Base-by-base conservation (phyloP, 73 alveolate species). In the Paramecium primaurelia region DNA sequence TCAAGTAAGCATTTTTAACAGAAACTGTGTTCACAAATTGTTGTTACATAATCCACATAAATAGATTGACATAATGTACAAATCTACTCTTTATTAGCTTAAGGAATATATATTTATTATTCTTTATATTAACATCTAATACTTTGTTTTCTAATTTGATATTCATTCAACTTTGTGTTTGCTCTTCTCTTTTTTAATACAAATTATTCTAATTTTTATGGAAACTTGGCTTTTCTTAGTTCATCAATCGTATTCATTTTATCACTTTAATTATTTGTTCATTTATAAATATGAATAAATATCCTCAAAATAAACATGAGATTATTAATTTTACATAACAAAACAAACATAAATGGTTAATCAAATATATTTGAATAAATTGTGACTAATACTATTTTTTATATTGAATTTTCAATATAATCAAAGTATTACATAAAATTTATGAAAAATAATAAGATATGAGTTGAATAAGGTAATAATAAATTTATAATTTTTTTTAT, bases 151-250 rank as follows among this genome's bases (percentile, higher is more conserved):
- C 84, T 64, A 64, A 28, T 64, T 32, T 64, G 22, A 14, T 64
- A 64, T 32, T 64, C 84, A 8, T 28, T 14, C 10, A 64, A 12
- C 6, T 11, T 64, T 2, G 84, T 64, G 2, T 64, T 9, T 7
- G 84, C 84, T 26, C 84, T 64, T 32, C 51, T 10, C 28, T 64
- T 64, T 26, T 28, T 34, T 64, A 64, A 28, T 6, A 28, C 42
- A 4, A 28, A 11, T 11, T 28, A 8, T 28, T 28, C 25, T 6
- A 64, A 64, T 32, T 22, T 2, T 12, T 99, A 93, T 93, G 92
- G 95, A 97, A 97, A 97, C 88, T 96, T 97, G 26, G 28, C 51
- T 18, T 64, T 12, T 64, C 47, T 64, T 14, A 64, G 9, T 34
- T 64, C 84, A 64, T 64, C 84, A 28, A 64, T 26, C 0, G 51